These are phyloP conservation scores for Fusarium citri DNA, from an alignment of 2,329 filamentous ascomycete species.

Conservation along the genomic window DNA sequence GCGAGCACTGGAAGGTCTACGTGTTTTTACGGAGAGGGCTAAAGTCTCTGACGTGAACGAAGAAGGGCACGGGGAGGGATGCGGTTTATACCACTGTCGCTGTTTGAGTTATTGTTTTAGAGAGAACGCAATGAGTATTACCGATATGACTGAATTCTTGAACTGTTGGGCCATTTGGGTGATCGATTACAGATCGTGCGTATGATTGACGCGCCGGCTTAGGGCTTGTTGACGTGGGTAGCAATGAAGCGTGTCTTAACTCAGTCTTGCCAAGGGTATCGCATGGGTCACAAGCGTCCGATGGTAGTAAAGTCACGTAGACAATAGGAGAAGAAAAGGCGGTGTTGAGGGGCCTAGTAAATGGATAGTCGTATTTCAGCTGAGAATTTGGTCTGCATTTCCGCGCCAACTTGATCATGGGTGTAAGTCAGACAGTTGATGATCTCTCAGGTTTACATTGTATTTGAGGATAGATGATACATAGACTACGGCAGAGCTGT, in stretches of 20 bases:
- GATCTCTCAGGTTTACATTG: not conserved
- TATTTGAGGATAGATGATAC: not conserved
- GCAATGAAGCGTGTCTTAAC: conserved; percentile 39
- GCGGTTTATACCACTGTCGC: conserved; percentile 44
- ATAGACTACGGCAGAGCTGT: too few species aligned
- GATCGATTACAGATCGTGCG: conserved; percentile 8
- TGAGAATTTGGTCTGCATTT: not conserved
- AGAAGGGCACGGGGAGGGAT: conserved; percentile 23
- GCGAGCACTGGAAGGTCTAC: conserved; percentile 29
- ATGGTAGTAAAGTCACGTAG: not conserved
- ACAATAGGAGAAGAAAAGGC: conserved; percentile 1
- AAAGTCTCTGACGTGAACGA: conserved; percentile 34
- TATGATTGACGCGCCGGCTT: conserved; percentile 32
- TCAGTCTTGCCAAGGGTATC: conserved; percentile 36
- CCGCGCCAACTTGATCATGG: conserved; percentile 13
- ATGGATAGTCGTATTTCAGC: not conserved
- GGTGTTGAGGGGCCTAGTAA: not conserved
- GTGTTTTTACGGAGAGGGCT: conserved; percentile 21
- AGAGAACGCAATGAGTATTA: conserved; percentile 23
- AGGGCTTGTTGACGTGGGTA: conserved; percentile 45
- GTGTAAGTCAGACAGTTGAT: conserved; percentile 25
- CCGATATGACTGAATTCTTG: not conserved
- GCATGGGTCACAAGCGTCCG: conserved; percentile 34
- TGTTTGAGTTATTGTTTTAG: conserved; percentile 27
- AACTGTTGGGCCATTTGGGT: not conserved